These are phyloP conservation scores for Pestalotiopsis sp. DNA, from an alignment of 2,329 filamentous ascomycete genomes.

Conservation along the genomic window DNA sequence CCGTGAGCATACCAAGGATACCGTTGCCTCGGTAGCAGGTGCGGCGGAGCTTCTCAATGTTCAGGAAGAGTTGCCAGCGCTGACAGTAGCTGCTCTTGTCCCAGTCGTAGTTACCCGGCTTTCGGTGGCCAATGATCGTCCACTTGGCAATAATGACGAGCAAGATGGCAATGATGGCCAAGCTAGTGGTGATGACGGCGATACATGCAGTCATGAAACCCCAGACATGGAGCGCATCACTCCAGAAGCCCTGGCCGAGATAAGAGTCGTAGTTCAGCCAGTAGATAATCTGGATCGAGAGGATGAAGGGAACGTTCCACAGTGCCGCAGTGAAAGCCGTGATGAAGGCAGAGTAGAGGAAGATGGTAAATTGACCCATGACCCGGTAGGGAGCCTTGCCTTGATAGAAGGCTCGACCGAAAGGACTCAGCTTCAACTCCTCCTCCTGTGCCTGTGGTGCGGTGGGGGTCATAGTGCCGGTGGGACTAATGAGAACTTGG, in stretches of 20 bases:
- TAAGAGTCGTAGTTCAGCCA: slow-evolving; percentile 4
- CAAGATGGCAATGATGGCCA: slow-evolving; percentile 44
- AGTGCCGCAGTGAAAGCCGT: slow-evolving; percentile 48
- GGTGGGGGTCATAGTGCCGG: no score
- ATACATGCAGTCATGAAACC: slow-evolving; percentile 41
- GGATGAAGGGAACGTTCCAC: slow-evolving; percentile 53
- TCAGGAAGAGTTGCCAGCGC: slow-evolving; percentile 58
- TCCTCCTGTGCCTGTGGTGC: neutral
- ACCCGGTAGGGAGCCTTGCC: slow-evolving; percentile 53
- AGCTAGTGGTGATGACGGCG: slow-evolving; percentile 42
- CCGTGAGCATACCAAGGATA: slow-evolving; percentile 54
- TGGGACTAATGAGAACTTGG: neutral
- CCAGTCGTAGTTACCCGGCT: slow-evolving; percentile 59
- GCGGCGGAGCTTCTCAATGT: slow-evolving; percentile 51
- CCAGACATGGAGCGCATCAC: slow-evolving; percentile 41
- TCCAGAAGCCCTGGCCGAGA: slow-evolving; percentile 5
- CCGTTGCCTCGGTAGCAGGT: slow-evolving; percentile 53
- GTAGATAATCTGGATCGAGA: slow-evolving; percentile 47
- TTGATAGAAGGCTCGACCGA: slow-evolving; percentile 59
- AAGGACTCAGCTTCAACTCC: slow-evolving; percentile 35
- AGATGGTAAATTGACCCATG: slow-evolving; percentile 47
- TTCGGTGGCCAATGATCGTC: slow-evolving; percentile 51
- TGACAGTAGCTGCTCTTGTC: slow-evolving; percentile 60
- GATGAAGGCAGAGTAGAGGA: slow-evolving; percentile 50
- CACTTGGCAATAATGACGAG: slow-evolving; percentile 53